Evolutionary conservation across 352 stramenopile genomes (phyloP).

Genomic region (Globisporangium paroecandrum): DNA sequence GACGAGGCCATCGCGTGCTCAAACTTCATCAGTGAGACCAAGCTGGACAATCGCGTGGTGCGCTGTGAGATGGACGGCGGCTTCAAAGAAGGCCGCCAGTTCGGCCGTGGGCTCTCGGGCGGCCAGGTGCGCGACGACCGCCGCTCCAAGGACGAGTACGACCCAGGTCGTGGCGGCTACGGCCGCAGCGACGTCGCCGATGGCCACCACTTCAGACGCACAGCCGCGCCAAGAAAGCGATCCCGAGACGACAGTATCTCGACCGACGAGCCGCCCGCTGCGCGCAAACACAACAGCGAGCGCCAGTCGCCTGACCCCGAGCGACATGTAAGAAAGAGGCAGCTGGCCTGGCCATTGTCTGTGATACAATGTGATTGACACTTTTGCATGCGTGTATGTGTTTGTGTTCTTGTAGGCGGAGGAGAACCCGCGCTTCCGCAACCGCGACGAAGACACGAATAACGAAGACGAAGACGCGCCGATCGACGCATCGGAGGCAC

Average conservation of each 20-base stretch:
- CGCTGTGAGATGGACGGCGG: slow-evolving; percentile 87
- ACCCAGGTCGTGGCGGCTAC: slow-evolving; percentile 75
- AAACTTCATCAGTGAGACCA: slow-evolving; percentile 85
- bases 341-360: slow-evolving; percentile 2
- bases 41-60: slow-evolving; percentile 86
- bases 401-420: slow-evolving; percentile 27
- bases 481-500: slow-evolving; percentile 2
- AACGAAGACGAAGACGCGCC: slow-evolving; percentile 20
- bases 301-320: slow-evolving; percentile 22
- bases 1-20: slow-evolving; percentile 67
- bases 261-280: slow-evolving; percentile 34
- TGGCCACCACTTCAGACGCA: slow-evolving; percentile 70
- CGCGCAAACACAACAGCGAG: slow-evolving; percentile 30
- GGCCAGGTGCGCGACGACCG: slow-evolving; percentile 84
- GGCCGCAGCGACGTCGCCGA: slow-evolving; percentile 63
- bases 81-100: slow-evolving; percentile 84
- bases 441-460: slow-evolving; percentile 35
- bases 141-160: slow-evolving; percentile 83
- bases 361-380: neutral
- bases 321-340: slow-evolving; percentile 11
- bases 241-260: slow-evolving; percentile 46
- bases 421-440: slow-evolving; percentile 61
- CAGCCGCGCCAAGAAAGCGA: slow-evolving; percentile 43
- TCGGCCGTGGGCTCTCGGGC: slow-evolving; percentile 74
- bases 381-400: neutral